Evolutionary conservation across 208 protist species (phyloP), one percentile per base, ranked within the genome.

Genomic region (Borovskyia barvae): DNA sequence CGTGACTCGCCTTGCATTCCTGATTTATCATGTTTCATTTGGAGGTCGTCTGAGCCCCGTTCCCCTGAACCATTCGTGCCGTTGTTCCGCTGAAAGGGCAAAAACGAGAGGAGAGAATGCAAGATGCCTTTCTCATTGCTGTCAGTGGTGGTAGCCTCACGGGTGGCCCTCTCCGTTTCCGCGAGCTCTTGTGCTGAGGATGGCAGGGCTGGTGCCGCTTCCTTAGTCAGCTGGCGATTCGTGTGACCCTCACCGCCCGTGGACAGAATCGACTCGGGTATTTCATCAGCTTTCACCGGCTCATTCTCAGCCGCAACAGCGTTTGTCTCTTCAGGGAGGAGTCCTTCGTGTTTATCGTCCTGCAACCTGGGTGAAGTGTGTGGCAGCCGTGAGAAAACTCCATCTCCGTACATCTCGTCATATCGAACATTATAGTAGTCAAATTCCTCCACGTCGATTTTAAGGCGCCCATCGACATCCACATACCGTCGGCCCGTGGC

Each of bases 351-450:
- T n/a, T n/a, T n/a, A n/a, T n/a, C n/a, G n/a, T n/a, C n/a, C n/a
- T n/a, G n/a, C n/a, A n/a, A n/a, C n/a, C n/a, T n/a, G n/a, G n/a
- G n/a, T n/a, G n/a, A n/a, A n/a, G n/a, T n/a, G n/a, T n/a, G n/a
- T n/a, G n/a, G n/a, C n/a, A n/a, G n/a, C n/a, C n/a, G n/a, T n/a
- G n/a, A n/a, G n/a, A n/a, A n/a, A n/a, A n/a, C n/a, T n/a, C n/a
- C n/a, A n/a, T n/a, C n/a, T n/a, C 11, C 12, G 43, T 66, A 60
- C 22, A 63, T 11, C 3, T 72, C 58, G 12, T 41, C 50, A 47
- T 64, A 68, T 19, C 14, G 39, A 9, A 59, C 49, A 46, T 72
- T 48, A 35, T 71, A 65, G 58, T 66, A 63, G 54, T 51, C 47
- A 12, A 62, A 0, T n/a, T 66, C 33, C 9, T 48, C 39, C 22